phyloP scores from a whole-genome alignment of 768 basidiomycete species.

The Boletus rufocinnamomeus region DNA sequence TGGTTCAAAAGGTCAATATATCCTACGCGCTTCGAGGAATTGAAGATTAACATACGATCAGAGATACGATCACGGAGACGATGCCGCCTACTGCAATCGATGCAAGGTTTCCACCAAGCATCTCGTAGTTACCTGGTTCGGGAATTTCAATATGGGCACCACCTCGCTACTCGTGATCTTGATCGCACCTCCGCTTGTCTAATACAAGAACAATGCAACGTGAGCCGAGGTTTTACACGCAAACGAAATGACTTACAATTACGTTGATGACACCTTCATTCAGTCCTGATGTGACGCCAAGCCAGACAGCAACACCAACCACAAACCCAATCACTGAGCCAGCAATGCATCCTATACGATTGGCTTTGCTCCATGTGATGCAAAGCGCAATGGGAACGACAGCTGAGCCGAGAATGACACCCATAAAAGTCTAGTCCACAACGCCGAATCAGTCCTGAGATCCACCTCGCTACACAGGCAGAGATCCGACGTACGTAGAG shows the following conservation, averaged over 20 bases:
- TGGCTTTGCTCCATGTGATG: conserved; percentile 84
- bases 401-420: conserved; percentile 79
- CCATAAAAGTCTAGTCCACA: conserved; percentile 73
- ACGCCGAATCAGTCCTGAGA: neutral
- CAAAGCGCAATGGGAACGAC: conserved; percentile 87
- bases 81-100: conserved; percentile 82
- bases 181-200: conserved; percentile 54
- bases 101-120: conserved; percentile 90
- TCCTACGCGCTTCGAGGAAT: neutral
- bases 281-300: conserved; percentile 73
- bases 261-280: conserved; percentile 76
- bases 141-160: neutral
- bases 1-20: neutral
- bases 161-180: conserved; percentile 17
- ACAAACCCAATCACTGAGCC: conserved; percentile 72
- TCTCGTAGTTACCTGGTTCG: conserved; percentile 51
- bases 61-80: conserved; percentile 62
- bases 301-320: conserved; percentile 78
- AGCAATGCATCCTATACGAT: conserved; percentile 79
- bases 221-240: neutral
- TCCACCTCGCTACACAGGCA: neutral
- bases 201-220: neutral
- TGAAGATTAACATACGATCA: conserved; percentile 49
- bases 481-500: conserved; percentile 66
- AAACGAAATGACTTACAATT: conserved; percentile 41